A percentile compares a stretch with the other conserved stretches of the same genome.
Evolutionary conservation across 2,329 filamentous ascomycete species (phyloP).

Genomic region (Monilinia fructigena): DNA sequence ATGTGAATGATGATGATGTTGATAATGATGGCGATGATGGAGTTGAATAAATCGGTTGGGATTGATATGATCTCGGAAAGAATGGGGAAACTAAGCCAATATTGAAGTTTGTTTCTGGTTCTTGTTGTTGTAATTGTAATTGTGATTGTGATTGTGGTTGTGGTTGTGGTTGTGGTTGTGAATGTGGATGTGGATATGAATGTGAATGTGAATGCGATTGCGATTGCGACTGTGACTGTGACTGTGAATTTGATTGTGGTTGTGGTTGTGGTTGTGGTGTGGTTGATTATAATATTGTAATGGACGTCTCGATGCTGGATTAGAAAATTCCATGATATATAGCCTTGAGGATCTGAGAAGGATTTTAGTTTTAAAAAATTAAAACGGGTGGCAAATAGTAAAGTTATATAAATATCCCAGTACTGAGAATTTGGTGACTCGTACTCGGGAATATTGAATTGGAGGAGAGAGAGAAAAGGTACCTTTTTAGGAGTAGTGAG

Average conservation of each 20-base stretch:
- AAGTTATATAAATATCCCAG: constrained; percentile 6
- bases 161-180: neutral
- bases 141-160: neutral
- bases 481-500: neutral
- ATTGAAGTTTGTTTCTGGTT: no score
- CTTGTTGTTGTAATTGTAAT: no score
- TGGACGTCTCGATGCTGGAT: constrained; percentile 14
- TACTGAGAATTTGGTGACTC: constrained; percentile 2
- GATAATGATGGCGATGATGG: neutral
- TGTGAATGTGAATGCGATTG: neutral
- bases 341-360: constrained; percentile 8
- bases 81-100: no score
- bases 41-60: constrained; percentile 2
- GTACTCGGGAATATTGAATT: constrained; percentile 7
- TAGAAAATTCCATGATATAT: constrained; percentile 13
- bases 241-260: no score
- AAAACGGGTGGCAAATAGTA: neutral
- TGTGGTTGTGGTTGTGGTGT: no score
- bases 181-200: neutral
- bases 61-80: no score
- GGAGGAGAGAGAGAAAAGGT: neutral
- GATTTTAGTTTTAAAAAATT: neutral
- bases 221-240: neutral
- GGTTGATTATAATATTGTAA: constrained; percentile 12
- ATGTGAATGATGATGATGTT: constrained; percentile 4